These are phyloP conservation scores for Cladosporium sp. DNA, from an alignment of 2,329 filamentous ascomycete species.

Conservation along the genomic window DNA sequence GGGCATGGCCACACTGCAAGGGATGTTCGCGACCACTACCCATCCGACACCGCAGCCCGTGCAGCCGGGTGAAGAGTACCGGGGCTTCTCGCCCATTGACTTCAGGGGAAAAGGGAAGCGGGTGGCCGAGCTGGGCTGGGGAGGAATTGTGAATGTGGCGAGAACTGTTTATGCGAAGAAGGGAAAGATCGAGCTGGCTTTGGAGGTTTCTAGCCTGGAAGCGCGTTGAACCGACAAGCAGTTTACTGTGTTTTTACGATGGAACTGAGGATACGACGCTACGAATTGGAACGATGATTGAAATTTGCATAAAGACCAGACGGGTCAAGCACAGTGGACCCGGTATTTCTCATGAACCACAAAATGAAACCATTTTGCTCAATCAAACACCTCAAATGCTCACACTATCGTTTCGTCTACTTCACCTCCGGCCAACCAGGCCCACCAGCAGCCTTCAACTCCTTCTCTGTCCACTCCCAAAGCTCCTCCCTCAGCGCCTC, in stretches of 20 bases:
- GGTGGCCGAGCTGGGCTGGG: not conserved
- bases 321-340: no score
- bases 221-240: not conserved
- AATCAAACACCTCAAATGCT: not conserved
- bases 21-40: not conserved
- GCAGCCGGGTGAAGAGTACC: conserved; percentile 24
- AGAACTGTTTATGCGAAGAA: conserved; percentile 20
- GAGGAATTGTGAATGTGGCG: conserved; percentile 22
- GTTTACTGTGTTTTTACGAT: not conserved
- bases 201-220: conserved; percentile 18
- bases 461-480: conserved; percentile 36
- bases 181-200: conserved; percentile 16
- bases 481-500: conserved; percentile 29
- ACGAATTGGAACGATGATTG: conserved; percentile 1
- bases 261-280: not conserved
- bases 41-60: conserved; percentile 14
- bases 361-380: not conserved
- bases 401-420: not conserved
- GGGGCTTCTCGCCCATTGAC: conserved; percentile 27
- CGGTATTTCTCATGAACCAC: not conserved
- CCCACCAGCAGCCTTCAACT: conserved; percentile 19
- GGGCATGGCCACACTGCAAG: conserved; percentile 1
- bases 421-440: conserved; percentile 5
- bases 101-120: conserved; percentile 20
- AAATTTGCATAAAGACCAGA: not conserved